Percentiles rank a stretch among this genome's conserved stretches.
phyloP scores from a whole-genome alignment of 2,329 filamentous ascomycete genomes.

The Claviceps cyperi region DNA sequence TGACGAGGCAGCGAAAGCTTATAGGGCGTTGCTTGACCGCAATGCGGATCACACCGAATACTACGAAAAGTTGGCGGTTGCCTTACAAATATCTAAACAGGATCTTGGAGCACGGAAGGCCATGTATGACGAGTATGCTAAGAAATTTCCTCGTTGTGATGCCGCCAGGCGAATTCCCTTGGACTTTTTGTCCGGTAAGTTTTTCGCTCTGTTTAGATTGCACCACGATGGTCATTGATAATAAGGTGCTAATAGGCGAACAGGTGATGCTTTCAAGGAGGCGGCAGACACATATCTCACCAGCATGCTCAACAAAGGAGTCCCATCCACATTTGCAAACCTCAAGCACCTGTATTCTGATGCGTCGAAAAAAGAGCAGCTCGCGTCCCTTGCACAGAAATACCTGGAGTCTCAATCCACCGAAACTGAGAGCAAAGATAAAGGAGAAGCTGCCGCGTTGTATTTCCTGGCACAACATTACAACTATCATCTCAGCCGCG shows the following conservation, averaged over 20 bases:
- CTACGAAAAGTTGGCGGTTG: conserved; percentile 62
- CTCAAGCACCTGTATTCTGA: conserved; percentile 85
- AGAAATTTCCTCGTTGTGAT: conserved; percentile 71
- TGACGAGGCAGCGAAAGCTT: conserved; percentile 69
- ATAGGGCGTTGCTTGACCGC: conserved; percentile 65
- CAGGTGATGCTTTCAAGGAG: conserved; percentile 64
- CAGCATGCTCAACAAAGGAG: conserved; percentile 77
- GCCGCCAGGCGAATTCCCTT: conserved; percentile 74
- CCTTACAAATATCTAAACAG: conserved; percentile 43
- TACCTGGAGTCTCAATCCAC: conserved; percentile 51
- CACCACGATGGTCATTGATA: not conserved
- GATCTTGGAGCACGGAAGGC: conserved; percentile 53
- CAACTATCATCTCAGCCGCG: conserved; percentile 77
- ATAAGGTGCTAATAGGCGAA: conserved; percentile 9
- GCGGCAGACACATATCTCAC: conserved; percentile 68
- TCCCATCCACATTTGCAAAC: conserved; percentile 93
- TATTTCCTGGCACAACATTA: conserved; percentile 97
- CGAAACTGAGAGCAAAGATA: conserved; percentile 30
- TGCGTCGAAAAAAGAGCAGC: conserved; percentile 57
- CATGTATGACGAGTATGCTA: conserved; percentile 62
- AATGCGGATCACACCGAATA: conserved; percentile 82
- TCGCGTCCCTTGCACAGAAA: conserved; percentile 62
- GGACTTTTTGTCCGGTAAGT: conserved; percentile 65
- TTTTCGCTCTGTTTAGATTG: too few relatives aligned
- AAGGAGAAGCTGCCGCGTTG: conserved; percentile 64